Base-by-base conservation (phyloP, 2,329 filamentous ascomycete species). In the Penicillium expansum region DNA sequence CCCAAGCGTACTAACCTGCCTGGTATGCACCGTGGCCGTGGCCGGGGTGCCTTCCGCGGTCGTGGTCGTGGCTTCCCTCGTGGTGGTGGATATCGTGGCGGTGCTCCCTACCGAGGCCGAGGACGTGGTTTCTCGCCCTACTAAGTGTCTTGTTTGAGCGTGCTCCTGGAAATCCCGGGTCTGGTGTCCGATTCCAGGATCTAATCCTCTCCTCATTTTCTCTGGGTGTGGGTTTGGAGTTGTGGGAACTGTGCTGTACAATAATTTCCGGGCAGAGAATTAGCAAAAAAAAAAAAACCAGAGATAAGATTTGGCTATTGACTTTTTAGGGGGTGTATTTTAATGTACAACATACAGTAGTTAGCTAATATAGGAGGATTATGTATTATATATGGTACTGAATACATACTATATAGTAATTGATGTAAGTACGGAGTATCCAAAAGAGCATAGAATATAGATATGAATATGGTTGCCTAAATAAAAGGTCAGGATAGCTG, bases 1-100 rank as follows among this genome's bases (percentile, higher is more conserved):
- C 93, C 94, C 33, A 99, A 99, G 81, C 89, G 94, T 60, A 99
- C 94, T 67, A 99, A 99, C 73, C 81, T 99, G 52, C 94, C 94
- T 1, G 94, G 94, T 59, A 93, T 99, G 91, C 89, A 85, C 66
- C 86, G 93, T 62, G 91, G 92, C 55, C 79, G 80, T 29, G 76
- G 76, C 56, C 74, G 76, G 54, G 83, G 84, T 55, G 79, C 78
- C 11, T 78, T 77, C 64, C 76, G 81, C 14, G 77, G 81, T 38
- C 79, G 83, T 49, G 75, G 75, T 55, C 69, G 77, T 56, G 86
- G 85, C 50, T 89, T 89, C 69, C 79, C 53, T n/a, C 53, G 48
- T 33, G 48, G 83, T 59, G 82, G 82, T 35, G 79, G 79, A 55
- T 65, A 60, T 43, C 64, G 64, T n/a, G 64, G 83, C 60, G 82